Evolutionary conservation across 208 protist genomes (phyloP), one percentile per base, ranked within the genome.

Genomic region (Giardia duodenalis): DNA sequence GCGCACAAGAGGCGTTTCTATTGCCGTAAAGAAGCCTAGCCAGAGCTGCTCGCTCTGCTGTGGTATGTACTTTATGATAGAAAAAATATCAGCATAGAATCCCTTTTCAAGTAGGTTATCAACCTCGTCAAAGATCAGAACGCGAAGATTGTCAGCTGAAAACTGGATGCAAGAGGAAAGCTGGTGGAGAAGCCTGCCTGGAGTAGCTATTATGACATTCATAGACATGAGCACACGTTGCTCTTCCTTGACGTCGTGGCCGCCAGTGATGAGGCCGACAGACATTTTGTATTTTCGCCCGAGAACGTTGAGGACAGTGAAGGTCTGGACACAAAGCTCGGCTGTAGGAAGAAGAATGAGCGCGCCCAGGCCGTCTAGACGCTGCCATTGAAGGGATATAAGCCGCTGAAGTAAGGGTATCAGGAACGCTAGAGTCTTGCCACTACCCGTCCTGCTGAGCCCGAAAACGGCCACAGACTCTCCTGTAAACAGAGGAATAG

Each of bases 241-340:
- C 46, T 94, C 92, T 57, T 90, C 57, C 88, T 93, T 47, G 1
- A 87, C 2, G 39, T 92, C 30, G 19, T 94, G 92, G 3, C 93
- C 93, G 42, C 94, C 94, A 3, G n/a, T 94, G 0, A 94, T 67
- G 0, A 94, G 76, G 3, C 89, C 93, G 22, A 2, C 1, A 47
- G 47, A 46, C 42, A 92, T 10, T 10, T 43, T 0, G 1, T 45
- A 22, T 22, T 87, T 95, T 92, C 96, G 95, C 44, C 97, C 97
- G 4, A 98, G 95, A n/a, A 96, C 94, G 47, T 97, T 95, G 88
- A 99, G 95, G 67, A 99, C 97, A 92, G 99, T 97, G 95, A 99
- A 99, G 86, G 99, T 99, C 96, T 99, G 99, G 92, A 97, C 92
- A 43, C 96, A 96, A 0, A 99, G 96, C 94, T 99, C 98, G 89